phyloP scores from a whole-genome alignment of 495 filamentous ascomycete genomes.

The Parachaetomium inaequale region DNA sequence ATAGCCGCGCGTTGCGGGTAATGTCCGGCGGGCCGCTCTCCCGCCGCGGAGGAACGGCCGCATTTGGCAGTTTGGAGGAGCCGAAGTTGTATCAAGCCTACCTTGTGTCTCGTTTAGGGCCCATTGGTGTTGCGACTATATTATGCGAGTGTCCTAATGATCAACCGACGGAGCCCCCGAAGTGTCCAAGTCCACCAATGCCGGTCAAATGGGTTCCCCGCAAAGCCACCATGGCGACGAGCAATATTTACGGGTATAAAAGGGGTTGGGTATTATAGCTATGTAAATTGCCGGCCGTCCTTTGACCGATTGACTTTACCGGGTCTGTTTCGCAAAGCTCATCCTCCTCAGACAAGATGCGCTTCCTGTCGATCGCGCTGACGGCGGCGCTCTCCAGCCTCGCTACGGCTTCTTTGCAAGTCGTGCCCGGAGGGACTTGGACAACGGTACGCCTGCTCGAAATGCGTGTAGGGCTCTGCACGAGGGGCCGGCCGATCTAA shows the following conservation, averaged over 20 bases:
- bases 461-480: background rate
- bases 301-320: background rate
- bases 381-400: conserved; percentile 26
- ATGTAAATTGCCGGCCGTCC: background rate
- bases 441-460: conserved; percentile 34
- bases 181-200: background rate
- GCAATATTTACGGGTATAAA: background rate
- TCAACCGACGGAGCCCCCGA: background rate
- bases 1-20: background rate
- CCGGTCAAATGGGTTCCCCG: background rate
- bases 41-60: background rate
- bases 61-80: background rate
- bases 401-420: conserved; percentile 35
- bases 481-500: background rate
- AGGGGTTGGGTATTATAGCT: background rate
- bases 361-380: conserved; percentile 16
- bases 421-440: conserved; percentile 51
- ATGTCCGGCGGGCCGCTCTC: background rate
- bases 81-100: background rate
- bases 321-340: background rate
- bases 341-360: conserved; percentile 12
- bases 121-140: background rate
- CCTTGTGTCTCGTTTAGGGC: too few species aligned
- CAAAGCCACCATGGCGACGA: background rate
- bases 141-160: background rate